phyloP scores from a whole-genome alignment of 176 grass and related monocot species.

The Bromus sterilis region DNA sequence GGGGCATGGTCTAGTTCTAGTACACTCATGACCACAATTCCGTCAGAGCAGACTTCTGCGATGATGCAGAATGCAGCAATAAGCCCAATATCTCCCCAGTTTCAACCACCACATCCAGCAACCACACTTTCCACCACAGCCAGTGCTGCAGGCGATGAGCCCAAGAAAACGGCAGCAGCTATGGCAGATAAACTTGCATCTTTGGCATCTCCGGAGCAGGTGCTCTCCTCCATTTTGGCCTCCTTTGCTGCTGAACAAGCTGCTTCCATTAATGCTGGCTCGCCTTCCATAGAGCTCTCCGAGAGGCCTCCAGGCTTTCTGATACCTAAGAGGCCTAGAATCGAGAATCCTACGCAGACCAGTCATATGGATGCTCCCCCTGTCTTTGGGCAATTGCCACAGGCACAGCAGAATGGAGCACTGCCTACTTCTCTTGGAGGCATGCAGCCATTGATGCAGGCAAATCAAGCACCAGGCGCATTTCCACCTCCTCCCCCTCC shows the following conservation, averaged over 20 bases:
- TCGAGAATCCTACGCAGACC: constrained; percentile 33
- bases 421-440: constrained; percentile 28
- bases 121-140: constrained; percentile 16
- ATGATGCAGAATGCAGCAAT: constrained; percentile 21
- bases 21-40: constrained; percentile 19
- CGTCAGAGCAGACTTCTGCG: constrained; percentile 30
- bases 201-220: constrained; percentile 62
- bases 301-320: constrained; percentile 47
- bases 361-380: constrained; percentile 33
- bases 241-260: constrained; percentile 71
- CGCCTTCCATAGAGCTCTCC: constrained; percentile 27
- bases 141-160: constrained; percentile 43
- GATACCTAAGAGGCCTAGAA: constrained; percentile 62
- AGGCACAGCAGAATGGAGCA: constrained; percentile 39
- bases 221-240: constrained; percentile 59
- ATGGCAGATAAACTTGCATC: constrained; percentile 85
- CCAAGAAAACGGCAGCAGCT: constrained; percentile 87
- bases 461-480: constrained; percentile 32
- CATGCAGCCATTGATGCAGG: constrained; percentile 15
- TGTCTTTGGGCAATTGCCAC: constrained; percentile 42
- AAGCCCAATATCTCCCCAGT: constrained; percentile 20
- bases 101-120: constrained; percentile 34
- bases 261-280: constrained; percentile 34
- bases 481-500: constrained; percentile 59
- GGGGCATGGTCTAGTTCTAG: constrained; percentile 12